A percentile compares a stretch with the other conserved stretches of the same genome.
Evolutionary conservation across 2,329 filamentous ascomycete genomes (phyloP).

Genomic region (Talaromyces albobiverticillius): DNA sequence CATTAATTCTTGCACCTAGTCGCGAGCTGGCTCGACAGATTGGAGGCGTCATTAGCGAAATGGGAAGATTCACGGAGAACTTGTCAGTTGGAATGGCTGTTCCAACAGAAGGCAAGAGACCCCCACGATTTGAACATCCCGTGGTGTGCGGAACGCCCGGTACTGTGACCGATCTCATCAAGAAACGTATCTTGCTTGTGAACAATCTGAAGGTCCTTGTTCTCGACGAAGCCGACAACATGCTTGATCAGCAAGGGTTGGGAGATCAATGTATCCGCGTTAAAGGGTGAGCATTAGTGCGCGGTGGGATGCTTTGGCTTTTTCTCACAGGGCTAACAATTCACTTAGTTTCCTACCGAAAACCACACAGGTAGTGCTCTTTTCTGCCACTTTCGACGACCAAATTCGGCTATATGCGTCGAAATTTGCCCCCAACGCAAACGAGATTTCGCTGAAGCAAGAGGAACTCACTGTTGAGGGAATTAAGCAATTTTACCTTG

Average conservation of each 20-base stretch:
- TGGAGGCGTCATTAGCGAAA: conserved; percentile 74
- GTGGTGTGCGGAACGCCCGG: conserved; percentile 92
- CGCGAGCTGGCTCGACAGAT: conserved; percentile 95
- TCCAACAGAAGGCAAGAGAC: conserved; percentile 68
- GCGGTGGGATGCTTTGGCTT: neutral
- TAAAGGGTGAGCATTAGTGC: conserved; percentile 58
- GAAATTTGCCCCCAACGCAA: conserved; percentile 80
- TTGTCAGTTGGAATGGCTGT: conserved; percentile 79
- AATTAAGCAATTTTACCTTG: conserved; percentile 97
- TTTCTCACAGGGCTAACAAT: conserved; percentile 30
- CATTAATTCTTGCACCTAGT: conserved; percentile 83
- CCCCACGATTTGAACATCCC: conserved; percentile 67
- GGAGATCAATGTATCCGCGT: conserved; percentile 93
- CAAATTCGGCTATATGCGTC: conserved; percentile 80
- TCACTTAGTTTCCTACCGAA: conserved; percentile 65
- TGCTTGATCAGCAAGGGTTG: conserved; percentile 92
- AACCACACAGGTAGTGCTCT: conserved; percentile 81
- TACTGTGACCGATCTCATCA: conserved; percentile 84
- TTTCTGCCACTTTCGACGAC: conserved; percentile 90
- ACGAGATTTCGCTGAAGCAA: conserved; percentile 81
- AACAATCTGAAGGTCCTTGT: conserved; percentile 76
- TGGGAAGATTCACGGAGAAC: conserved; percentile 78
- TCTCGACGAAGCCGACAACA: conserved; percentile 96
- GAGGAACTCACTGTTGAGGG: conserved; percentile 94
- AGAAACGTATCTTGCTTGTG: conserved; percentile 69